These are phyloP conservation scores for Sarcocystis neurona DNA, from an alignment of 169 alveolate species.

Conservation along the genomic window DNA sequence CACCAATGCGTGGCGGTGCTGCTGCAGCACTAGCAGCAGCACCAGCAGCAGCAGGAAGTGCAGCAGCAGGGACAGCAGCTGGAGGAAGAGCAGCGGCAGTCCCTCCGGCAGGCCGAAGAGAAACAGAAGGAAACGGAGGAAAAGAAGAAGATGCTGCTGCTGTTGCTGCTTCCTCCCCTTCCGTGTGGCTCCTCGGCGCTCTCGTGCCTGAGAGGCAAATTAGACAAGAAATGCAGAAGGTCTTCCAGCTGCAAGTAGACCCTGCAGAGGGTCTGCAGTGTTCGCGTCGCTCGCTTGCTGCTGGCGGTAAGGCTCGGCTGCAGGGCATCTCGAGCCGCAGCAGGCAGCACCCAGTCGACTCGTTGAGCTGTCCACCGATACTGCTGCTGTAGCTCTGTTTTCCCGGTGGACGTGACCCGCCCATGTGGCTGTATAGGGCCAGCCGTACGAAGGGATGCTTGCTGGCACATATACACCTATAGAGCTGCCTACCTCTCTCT, in stretches of 20 bases:
- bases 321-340: not conserved
- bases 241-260: conserved; percentile 45
- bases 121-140: not conserved
- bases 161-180: not conserved
- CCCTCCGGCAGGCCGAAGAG: not conserved
- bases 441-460: too few species aligned
- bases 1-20: not conserved
- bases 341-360: too few species aligned
- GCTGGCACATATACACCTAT: too few species aligned
- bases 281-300: not conserved
- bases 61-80: not conserved
- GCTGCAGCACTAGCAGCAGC: not conserved
- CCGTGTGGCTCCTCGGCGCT: not conserved
- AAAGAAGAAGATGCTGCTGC: not conserved
- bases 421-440: too few species aligned
- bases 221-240: not conserved
- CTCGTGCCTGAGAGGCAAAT: not conserved
- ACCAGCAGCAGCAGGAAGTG: not conserved
- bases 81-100: not conserved
- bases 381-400: too few species aligned
- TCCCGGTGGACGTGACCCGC: too few species aligned
- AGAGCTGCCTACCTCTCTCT: too few species aligned
- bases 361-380: too few species aligned
- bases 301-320: too few species aligned
- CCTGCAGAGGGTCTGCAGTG: conserved; percentile 23